These are phyloP conservation scores for Cyberlindnera euphorbiiphila DNA, from an alignment of 805 yeast genomes.

Conservation along the genomic window DNA sequence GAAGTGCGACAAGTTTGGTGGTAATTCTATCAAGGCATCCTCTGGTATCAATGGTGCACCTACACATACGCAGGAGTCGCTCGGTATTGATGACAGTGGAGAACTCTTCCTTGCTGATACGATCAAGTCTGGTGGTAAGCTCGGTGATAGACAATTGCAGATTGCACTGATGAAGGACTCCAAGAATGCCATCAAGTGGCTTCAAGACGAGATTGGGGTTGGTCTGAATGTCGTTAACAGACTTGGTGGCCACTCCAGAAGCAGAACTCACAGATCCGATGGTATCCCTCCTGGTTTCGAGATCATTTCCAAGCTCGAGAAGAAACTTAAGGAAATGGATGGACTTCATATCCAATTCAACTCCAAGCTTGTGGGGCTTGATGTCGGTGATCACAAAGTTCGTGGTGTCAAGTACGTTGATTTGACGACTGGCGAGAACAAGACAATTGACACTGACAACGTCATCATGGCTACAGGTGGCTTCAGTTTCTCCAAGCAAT, in stretches of 20 bases:
- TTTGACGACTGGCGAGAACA: constrained; percentile 24
- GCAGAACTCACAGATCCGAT: constrained; percentile 78
- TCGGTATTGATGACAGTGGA: constrained; percentile 50
- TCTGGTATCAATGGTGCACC: constrained; percentile 69
- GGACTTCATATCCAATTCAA: constrained; percentile 36
- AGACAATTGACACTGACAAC: constrained; percentile 26
- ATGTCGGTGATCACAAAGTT: constrained; percentile 31
- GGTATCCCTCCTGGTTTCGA: constrained; percentile 59
- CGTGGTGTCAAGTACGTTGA: constrained; percentile 40
- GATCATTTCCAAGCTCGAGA: constrained; percentile 44
- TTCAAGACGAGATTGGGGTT: constrained; percentile 56
- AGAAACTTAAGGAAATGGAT: constrained; percentile 32
- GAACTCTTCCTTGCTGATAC: constrained; percentile 64
- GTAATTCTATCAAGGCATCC: constrained; percentile 59
- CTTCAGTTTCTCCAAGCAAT: constrained; percentile 38
- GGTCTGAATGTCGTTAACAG: constrained; percentile 68
- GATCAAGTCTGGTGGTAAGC: constrained; percentile 55
- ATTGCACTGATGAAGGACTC: constrained; percentile 57
- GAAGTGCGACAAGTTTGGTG: constrained; percentile 47
- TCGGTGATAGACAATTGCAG: constrained; percentile 58
- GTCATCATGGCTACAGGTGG: constrained; percentile 61
- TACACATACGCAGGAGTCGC: constrained; percentile 54
- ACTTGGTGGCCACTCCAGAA: constrained; percentile 77
- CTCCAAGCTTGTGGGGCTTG: constrained; percentile 35
- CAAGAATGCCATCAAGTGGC: constrained; percentile 68